These are phyloP conservation scores for Huntiella omanensis DNA, from an alignment of 2,329 filamentous ascomycete species.

Conservation along the genomic window DNA sequence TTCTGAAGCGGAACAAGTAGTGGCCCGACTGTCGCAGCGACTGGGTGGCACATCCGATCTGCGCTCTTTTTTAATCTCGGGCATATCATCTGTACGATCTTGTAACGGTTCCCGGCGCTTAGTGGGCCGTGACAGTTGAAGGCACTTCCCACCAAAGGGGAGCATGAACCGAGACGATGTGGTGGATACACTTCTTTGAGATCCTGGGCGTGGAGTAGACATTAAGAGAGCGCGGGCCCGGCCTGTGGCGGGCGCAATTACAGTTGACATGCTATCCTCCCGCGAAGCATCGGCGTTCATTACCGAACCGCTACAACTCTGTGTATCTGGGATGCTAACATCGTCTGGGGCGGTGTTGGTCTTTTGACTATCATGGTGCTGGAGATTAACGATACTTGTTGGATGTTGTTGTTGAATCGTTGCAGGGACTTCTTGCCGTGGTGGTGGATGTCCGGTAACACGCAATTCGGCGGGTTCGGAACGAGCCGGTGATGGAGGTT, in stretches of 20 bases:
- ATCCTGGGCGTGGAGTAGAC: slow-evolving; percentile 26
- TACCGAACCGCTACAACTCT: slow-evolving; percentile 29
- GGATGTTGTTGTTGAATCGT: neutral
- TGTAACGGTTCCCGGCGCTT: slow-evolving; percentile 18
- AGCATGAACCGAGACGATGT: slow-evolving; percentile 30
- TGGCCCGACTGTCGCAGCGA: slow-evolving; percentile 10
- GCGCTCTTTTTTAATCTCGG: neutral
- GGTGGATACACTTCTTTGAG: slow-evolving; percentile 34
- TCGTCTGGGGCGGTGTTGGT: neutral
- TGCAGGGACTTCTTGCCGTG: neutral
- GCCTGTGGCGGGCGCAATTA: slow-evolving; percentile 20
- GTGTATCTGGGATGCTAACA: slow-evolving; percentile 33
- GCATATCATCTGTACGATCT: slow-evolving; percentile 15
- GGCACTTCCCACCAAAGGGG: slow-evolving; percentile 36
- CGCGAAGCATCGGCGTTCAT: slow-evolving; percentile 14
- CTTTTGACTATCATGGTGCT: neutral
- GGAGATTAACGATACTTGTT: neutral
- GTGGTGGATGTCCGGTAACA: neutral
- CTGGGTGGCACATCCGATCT: neutral
- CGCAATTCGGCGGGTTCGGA: neutral
- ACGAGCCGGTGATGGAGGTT: neutral
- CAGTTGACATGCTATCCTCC: slow-evolving; percentile 10
- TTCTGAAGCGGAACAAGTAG: slow-evolving; percentile 13
- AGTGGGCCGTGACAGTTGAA: slow-evolving; percentile 30
- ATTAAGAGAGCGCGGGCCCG: neutral